Conservation (phyloP, 2,329 filamentous ascomycete species). For the Eutypella sp. region DNA sequence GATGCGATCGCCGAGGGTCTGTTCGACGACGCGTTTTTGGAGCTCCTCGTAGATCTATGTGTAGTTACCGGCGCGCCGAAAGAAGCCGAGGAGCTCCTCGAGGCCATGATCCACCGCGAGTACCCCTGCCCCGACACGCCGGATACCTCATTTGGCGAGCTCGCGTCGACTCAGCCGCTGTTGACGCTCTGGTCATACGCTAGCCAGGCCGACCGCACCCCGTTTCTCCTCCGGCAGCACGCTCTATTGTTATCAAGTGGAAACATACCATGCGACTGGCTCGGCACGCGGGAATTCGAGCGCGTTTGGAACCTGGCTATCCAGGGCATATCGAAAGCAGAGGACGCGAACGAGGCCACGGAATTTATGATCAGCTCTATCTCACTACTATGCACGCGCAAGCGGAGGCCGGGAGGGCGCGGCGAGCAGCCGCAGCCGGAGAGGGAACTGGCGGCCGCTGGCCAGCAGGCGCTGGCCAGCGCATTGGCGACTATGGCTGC, state of each 20-base stretch:
- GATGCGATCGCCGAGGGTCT: slow-evolving; percentile 38
- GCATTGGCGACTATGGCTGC: slow-evolving; percentile 35
- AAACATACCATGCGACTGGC: slow-evolving; percentile 37
- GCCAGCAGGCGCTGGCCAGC: slow-evolving; percentile 35
- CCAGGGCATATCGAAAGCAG: slow-evolving; percentile 28
- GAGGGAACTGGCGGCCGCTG: slow-evolving; percentile 16
- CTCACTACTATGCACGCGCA: slow-evolving; percentile 24
- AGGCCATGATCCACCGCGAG: slow-evolving; percentile 27
- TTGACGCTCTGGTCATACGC: slow-evolving; percentile 30
- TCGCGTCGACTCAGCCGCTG: slow-evolving; percentile 25
- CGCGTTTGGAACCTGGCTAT: slow-evolving; percentile 35
- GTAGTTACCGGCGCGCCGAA: slow-evolving; percentile 26
- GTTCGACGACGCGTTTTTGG: slow-evolving; percentile 35
- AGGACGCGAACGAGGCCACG: slow-evolving; percentile 28
- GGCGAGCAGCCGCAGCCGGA: slow-evolving; percentile 9
- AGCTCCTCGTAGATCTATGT: slow-evolving; percentile 38
- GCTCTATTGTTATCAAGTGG: slow-evolving; percentile 29
- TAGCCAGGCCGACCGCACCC: slow-evolving; percentile 21
- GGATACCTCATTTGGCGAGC: slow-evolving; percentile 25
- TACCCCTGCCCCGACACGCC: slow-evolving; percentile 31
- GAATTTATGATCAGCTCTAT: slow-evolving; percentile 32
- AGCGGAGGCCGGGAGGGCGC: slow-evolving; percentile 5
- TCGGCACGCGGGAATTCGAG: slow-evolving; percentile 37
- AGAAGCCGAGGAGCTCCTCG: slow-evolving; percentile 39
- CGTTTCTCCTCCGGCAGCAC: slow-evolving; percentile 34